These are phyloP conservation scores for Geotrichum europaeum DNA, from an alignment of 1,139 yeast species.

Conservation along the genomic window DNA sequence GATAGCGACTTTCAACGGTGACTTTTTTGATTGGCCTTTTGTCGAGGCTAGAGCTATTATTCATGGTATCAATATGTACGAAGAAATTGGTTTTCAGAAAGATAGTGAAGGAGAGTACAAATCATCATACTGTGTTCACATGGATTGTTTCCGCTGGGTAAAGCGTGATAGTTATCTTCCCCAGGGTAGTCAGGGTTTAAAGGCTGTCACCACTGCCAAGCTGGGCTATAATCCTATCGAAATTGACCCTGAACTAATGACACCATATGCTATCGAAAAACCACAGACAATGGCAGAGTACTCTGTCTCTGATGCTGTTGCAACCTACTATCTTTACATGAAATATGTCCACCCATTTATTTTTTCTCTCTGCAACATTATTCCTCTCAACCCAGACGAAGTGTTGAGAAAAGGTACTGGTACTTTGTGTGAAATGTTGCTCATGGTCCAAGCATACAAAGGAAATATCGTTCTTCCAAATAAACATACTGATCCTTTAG, in stretches of 20 bases:
- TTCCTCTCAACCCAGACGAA: constrained; percentile 96
- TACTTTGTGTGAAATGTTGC: constrained; percentile 93
- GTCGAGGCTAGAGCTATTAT: constrained; percentile 80
- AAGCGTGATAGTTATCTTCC: constrained; percentile 96
- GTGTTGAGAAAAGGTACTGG: constrained; percentile 96
- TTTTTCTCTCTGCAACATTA: constrained; percentile 89
- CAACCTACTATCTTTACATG: constrained; percentile 91
- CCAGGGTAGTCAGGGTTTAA: constrained; percentile 97
- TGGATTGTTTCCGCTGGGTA: constrained; percentile 99
- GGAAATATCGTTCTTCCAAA: constrained; percentile 77
- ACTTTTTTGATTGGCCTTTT: constrained; percentile 98
- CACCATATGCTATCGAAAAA: constrained; percentile 90
- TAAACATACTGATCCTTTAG: constrained; percentile 87
- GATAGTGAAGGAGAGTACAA: constrained; percentile 89
- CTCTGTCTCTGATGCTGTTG: constrained; percentile 99
- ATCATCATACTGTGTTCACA: constrained; percentile 86
- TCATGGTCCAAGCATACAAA: constrained; percentile 93
- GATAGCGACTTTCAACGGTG: constrained; percentile 96
- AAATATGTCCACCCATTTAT: constrained; percentile 97
- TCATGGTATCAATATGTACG: constrained; percentile 83
- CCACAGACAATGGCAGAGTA: constrained; percentile 93
- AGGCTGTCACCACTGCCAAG: constrained; percentile 95
- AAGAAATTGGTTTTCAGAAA: constrained; percentile 88
- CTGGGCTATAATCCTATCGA: constrained; percentile 95
- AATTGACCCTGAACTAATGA: constrained; percentile 95